Evolutionary conservation across 2,329 filamentous ascomycete genomes (phyloP), one percentile per base, ranked within the genome.

Genomic region (Colletotrichum caudatum): DNA sequence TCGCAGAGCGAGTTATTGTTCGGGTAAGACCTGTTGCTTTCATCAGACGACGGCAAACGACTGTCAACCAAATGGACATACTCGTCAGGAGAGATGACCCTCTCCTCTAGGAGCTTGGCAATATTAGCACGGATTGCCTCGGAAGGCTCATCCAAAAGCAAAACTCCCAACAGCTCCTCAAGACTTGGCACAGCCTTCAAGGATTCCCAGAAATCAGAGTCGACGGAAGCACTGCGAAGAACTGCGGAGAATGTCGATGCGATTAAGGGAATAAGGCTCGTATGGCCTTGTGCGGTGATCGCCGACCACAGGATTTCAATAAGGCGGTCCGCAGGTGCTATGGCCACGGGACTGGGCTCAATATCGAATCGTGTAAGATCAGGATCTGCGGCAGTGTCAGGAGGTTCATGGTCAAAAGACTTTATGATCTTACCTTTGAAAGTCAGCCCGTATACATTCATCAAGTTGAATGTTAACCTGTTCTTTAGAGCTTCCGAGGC

Each of bases 391-490:
- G 26, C 26, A 12, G 37, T 44, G 69, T 80, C 67, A 79, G 78
- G 51, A n/a, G 8, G 8, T 20, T 11, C 35, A 20, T 5, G 14
- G 33, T 16, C n/a, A 20, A 44, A 20, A 23, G 39, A n/a, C 14
- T 16, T 33, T 8, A 20, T 12, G 1, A 26, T 74, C 78, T 73
- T 83, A 87, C 89, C 87, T 80, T 84, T 84, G 26, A 92, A 80
- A 46, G 90, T 85, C 53, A 84, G 78, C 20, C 88, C 79, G 59
- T 92, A 83, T 72, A 85, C 87, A 65, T 90, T 86, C 29, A 92
- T 81, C n/a, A 92, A 81, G 67, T 84, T 83, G 51, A 84, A 81
- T 14, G 85, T 84, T 66, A 92, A 84, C 37, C 82, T 79, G 37
- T 87, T 81, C 72, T 83, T 85, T 59, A 89, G 77, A 48, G 81